Evolutionary conservation across 2,329 filamentous ascomycete species (phyloP), one percentile per base, ranked within the genome.

Genomic region (Colletotrichum higginsianum): DNA sequence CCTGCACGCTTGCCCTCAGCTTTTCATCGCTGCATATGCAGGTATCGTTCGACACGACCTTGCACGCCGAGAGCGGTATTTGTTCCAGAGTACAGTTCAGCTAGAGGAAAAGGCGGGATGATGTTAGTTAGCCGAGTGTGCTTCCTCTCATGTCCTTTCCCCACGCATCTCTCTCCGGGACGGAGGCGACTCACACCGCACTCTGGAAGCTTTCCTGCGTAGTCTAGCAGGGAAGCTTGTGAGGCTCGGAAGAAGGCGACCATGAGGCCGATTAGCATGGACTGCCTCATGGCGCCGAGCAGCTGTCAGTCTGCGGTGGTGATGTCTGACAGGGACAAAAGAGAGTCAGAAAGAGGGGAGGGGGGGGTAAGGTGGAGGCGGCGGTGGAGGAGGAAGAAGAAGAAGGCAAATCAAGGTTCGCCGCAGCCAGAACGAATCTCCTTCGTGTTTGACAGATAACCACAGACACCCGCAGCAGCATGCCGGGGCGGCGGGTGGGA

Each of bases 21-120:
- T 47, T 62, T 3, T 67, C 44, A 52, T 79, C 75, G 44, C 61
- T 75, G 55, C 80, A 82, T 49, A 81, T 73, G 63, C 80, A 82
- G 9, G 76, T 75, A 47, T 74, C 67, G 56, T 80, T 79, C 23
- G 68, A 61, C 42, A 75, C 47, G 6, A 57, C 73, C 13, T 66
- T 61, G 60, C 78, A 80, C 11, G 73, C 73, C n/a, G 78, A 77
- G 7, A 63, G n/a, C 16, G 76, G 73, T 40, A 79, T 67, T 26
- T 73, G 61, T 15, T 73, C 66, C 11, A 74, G 21, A 11, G 77
- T 73, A 50, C 78, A 80, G 18, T 44, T 44, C 44, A 78, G 46
- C 77, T 78, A 60, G 30, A 30, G 5, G 52, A 16, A 7, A 23
- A 30, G 38, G 4, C 6, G 53, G 11, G 5, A 8, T 8, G 30